Base-by-base conservation (phyloP, 1,284 basidiomycete genomes). In the Golubevia pallescens region DNA sequence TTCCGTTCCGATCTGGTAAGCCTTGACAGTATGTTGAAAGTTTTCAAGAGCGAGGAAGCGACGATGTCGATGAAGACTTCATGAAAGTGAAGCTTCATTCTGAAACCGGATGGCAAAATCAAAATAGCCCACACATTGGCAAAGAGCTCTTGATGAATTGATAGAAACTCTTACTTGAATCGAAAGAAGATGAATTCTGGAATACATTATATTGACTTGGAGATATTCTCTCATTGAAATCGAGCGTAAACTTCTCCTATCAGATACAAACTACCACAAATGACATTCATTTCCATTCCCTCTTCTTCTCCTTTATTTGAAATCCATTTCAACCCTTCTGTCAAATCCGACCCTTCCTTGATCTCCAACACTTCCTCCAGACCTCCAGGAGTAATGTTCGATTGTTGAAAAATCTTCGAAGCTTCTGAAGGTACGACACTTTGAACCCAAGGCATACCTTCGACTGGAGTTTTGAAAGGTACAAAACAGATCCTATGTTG, bases 391-490 rank as follows among this genome's bases (percentile, higher is more conserved):
- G n/a, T n/a, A n/a, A n/a, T n/a, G n/a, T n/a, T n/a, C n/a, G n/a
- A n/a, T n/a, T n/a, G n/a, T n/a, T n/a, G n/a, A 1, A 67, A 57
- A 19, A 24, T 54, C 23, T 60, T 34, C n/a, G 59, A 34, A 7
- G 42, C 19, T 6, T 21, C 58, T 32, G 42, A 54, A 10, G 60
- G 34, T 14, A 5, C n/a, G 2, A 51, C 34, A 13, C 72, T 69
- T 6, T 54, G 19, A 7, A 85, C 80, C 82, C 82, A 85, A 1
- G 81, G 81, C 82, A 85, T 85, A 1, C 82, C 82, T 58, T 85
- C 82, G 2, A 80, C 73, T 1, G 81, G 75, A 42, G 70, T 81
- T 10, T 61, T 61, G 57, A 85, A 85, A 1, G 72, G 68, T 1
- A 76, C 68, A 42, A 80, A 55, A 3, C 65, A 77, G 1, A 84